Evolutionary conservation across 2,329 filamentous ascomycete genomes (phyloP), one percentile per base, ranked within the genome.

Genomic region (Periglandula ipomoeae): DNA sequence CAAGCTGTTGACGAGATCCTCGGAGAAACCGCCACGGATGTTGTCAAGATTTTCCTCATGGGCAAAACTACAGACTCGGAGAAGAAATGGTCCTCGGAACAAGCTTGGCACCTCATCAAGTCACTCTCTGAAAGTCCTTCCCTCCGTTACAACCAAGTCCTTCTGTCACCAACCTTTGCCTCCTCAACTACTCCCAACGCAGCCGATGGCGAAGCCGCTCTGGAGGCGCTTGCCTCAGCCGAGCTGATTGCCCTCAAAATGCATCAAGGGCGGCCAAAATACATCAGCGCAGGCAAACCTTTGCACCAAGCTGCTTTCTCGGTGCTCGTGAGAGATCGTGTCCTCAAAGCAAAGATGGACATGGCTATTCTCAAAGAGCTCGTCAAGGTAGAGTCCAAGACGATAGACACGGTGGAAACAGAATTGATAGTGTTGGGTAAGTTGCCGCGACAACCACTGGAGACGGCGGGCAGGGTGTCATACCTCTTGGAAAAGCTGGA

Each of bases 11-110:
- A 82, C 20, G 89, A 95, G 55, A 97, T 98, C 53, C 85, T 95
- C 47, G 83, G 88, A 48, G 89, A 95, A 61, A 86, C 85, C 17
- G 87, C 89, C 1, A 87, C 87, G 0, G 93, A 97, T 61, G 90
- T 97, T 43, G 71, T 95, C 52, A 95, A 95, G 61, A 89, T 96
- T 75, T 97, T 90, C 69, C 79, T 98, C 26, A 72, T 94, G 60
- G 79, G 81, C 41, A 78, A 78, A 45, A 61, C 70, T 2, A 63
- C 61, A 15, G 62, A 69, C 15, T 64, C 66, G 4, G 69, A 74
- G 37, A 77, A 78, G 26, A 78, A 78, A 47, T 97, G 89, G 87
- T 87, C 83, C 0, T 73, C 81, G 4, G 84, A 93, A 60, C 93
- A 97, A 70, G 91, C 89, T 0, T 97, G 93, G 93, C 78, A 85